These are phyloP conservation scores for Globisporangium perplexum DNA, from an alignment of 352 stramenopile species.

Conservation along the genomic window DNA sequence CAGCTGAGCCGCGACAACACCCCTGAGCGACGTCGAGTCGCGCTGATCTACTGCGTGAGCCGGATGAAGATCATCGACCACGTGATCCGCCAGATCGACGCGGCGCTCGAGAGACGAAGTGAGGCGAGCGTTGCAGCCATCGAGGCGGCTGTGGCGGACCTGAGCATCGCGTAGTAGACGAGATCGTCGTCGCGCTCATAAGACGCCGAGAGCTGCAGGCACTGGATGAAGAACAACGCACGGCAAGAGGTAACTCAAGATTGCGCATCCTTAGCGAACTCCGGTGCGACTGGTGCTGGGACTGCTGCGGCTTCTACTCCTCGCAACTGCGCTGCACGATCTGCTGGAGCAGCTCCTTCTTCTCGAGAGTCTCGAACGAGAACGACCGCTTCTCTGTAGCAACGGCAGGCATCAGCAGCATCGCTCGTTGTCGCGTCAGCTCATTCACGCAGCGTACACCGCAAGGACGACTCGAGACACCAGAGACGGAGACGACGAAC, in stretches of 20 bases:
- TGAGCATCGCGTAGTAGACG: neutral
- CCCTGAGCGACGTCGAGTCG: slow-evolving; percentile 23
- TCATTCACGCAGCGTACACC: neutral
- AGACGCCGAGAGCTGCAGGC: neutral
- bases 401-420: neutral
- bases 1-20: slow-evolving; percentile 14
- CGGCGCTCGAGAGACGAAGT: slow-evolving; percentile 15
- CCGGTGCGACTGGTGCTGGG: neutral
- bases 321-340: slow-evolving; percentile 42
- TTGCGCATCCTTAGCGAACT: neutral
- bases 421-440: neutral
- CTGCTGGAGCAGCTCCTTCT: slow-evolving; percentile 40
- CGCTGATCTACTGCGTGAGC: slow-evolving; percentile 42
- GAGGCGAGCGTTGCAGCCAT: neutral
- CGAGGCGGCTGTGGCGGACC: neutral
- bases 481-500: slow-evolving; percentile 2
- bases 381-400: slow-evolving; percentile 63
- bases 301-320: neutral
- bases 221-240: neutral
- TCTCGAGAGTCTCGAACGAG: slow-evolving; percentile 44
- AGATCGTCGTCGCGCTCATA: too few relatives aligned
- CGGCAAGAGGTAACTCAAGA: neutral
- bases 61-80: slow-evolving; percentile 33
- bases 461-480: neutral
- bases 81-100: slow-evolving; percentile 34